These are phyloP conservation scores for Aaosphaeria arxii DNA, from an alignment of 2,329 filamentous ascomycete genomes.

Conservation along the genomic window DNA sequence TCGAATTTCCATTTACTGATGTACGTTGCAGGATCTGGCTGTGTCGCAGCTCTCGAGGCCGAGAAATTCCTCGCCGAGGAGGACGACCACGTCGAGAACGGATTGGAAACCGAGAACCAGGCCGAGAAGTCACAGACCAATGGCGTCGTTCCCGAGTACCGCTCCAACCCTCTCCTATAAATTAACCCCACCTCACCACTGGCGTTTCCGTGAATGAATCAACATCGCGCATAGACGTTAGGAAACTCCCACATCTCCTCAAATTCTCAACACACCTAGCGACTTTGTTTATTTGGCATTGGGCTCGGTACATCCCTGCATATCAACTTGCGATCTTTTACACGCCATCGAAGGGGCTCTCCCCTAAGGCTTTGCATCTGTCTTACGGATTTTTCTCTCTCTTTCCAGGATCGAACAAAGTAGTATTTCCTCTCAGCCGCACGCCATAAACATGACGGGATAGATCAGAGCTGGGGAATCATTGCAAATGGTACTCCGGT, in stretches of 20 bases:
- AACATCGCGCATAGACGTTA: neutral
- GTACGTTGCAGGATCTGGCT: slow-evolving; percentile 70
- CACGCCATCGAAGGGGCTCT: neutral
- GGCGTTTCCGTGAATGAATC: neutral
- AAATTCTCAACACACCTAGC: neutral
- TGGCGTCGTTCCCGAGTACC: slow-evolving; percentile 59
- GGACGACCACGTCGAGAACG: slow-evolving; percentile 54
- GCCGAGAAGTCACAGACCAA: slow-evolving; percentile 50
- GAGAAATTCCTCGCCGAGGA: slow-evolving; percentile 86
- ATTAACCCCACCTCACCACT: slow-evolving; percentile 1
- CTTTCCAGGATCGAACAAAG: too few species aligned
- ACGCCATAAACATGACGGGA: neutral
- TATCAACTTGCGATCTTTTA: neutral
- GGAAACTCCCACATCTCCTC: neutral
- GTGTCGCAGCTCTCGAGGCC: slow-evolving; percentile 91
- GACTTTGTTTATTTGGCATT: neutral
- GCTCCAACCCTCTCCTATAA: slow-evolving; percentile 63
- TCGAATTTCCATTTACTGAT: slow-evolving; percentile 12
- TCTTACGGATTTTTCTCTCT: neutral
- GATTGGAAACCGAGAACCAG: slow-evolving; percentile 48
- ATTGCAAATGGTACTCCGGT: neutral
- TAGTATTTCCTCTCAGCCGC: too few species aligned
- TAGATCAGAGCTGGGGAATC: neutral
- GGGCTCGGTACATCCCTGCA: neutral
- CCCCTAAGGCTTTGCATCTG: neutral